Base-by-base conservation (phyloP, 352 stramenopile species). In the Phytophthora europaea region DNA sequence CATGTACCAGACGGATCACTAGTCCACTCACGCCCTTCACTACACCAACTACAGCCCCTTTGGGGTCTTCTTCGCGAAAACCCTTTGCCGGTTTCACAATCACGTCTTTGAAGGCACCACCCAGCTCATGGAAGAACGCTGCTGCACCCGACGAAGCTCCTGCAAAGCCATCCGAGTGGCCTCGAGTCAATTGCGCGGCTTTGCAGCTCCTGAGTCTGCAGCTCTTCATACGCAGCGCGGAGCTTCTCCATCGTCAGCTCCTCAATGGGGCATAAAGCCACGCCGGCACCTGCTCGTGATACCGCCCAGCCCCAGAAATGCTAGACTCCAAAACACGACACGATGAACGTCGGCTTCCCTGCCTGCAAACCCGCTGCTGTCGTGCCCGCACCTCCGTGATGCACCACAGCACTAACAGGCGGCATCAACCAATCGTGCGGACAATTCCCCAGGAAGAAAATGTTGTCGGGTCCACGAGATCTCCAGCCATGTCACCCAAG, bases 291-390 rank as follows among this genome's bases (percentile, higher is more conserved):
- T 18, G 87, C 82, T 6, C 80, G 81, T 31, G 89, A 76, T 0
- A 98, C 88, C 2, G 95, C 93, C 50, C 93, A 85, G 6, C 92
- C 94, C 95, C 95, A 99, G 72, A 99, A 98, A 16, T 83, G 89
- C 73, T 99, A 94, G 73, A 98, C 95, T 9, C 91, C 93, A 73
- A 99, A 99, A 63, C 98, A 98, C 8, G 95, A 94, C 65, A 95
- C 94, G 23, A 99, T 91, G 65, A 98, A 93, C 5, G 93, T 98
- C 9, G 95, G 94, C 52, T 98, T 94, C 2, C 93, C 93, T 26
- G 89, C 89, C 20, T 95, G 38, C 12, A 99, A 70, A 34, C 94
- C 95, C 1, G 94, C 92, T 12, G 94, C 93, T 13, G 93, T 97
- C 36, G 95, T 99, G 23, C 94, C 94, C 57, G 95, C 94, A 22